Base-by-base conservation (phyloP, 352 stramenopile species). In the Elongisporangium undulatum region DNA sequence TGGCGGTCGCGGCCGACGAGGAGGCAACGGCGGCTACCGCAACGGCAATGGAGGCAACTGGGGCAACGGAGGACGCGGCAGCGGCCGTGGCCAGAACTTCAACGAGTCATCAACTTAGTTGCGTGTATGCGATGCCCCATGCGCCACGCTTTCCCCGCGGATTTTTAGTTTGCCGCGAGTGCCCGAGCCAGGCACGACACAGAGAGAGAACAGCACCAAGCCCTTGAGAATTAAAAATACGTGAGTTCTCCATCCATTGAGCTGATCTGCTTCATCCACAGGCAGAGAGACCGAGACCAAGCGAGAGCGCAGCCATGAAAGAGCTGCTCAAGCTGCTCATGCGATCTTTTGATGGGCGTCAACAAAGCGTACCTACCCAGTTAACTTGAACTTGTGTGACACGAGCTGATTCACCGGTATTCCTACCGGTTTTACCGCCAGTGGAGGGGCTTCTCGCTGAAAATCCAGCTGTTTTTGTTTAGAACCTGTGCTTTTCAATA, bases 21-120 rank as follows among this genome's bases (percentile, higher is more conserved):
- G 66, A 50, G 62, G 67, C 55, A 69, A 69, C 54, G 70, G 58
- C 50, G 53, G 64, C 45, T 68, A 65, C 56, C 73, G 75, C 63
- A 80, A 71, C 58, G 65, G 72, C 34, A 55, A 56, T 52, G 65
- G 68, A 45, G 55, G 53, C 20, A 58, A 58, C 29, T 49, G 53
- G 24, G 34, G 34, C 34, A 50, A 50, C n/a, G 56, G 56, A 22
- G 23, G 20, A 12, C n/a, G 53, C 53, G 61, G 58, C 41, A 66
- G 69, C 45, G 70, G 67, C 9, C 59, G 68, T 5, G 54, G 54
- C 13, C 34, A 17, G 12, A 45, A 45, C 34, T 45, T 45, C 34
- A 45, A 45, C 34, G 34, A 45, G 34, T 15, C 34, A 17, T 45
- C 34, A 26, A 26, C 23, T 45, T 45, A 45, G 34, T 45, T 15